Evolutionary conservation across 306 rosid genomes (phyloP).

Genomic region (Vigna angularis): DNA sequence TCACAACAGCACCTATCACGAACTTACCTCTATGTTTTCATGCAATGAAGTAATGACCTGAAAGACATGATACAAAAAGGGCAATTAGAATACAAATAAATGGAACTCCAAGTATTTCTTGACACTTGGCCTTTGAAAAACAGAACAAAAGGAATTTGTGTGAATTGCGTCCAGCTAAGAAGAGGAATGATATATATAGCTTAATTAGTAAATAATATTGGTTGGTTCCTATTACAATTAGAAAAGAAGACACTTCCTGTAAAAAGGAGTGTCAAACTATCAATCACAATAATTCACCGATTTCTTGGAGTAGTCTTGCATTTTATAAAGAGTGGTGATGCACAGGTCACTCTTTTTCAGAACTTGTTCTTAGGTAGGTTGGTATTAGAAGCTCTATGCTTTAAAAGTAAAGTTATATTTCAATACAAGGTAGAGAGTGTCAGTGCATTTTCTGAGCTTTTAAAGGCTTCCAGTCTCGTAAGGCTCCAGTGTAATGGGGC

Average conservation of each 20-base stretch:
- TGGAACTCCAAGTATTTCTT: slow-evolving; percentile 11
- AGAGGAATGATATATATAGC: slow-evolving; percentile 15
- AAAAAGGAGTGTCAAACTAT: slow-evolving; percentile 12
- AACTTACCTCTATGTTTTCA: slow-evolving; percentile 72
- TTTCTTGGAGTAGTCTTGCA: slow-evolving; percentile 6
- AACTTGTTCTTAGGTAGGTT: slow-evolving; percentile 10
- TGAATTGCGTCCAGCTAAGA: slow-evolving; percentile 13
- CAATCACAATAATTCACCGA: background rate
- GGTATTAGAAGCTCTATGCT: background rate
- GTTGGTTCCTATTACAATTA: background rate
- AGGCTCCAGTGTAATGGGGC: slow-evolving; percentile 4
- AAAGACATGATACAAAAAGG: slow-evolving; percentile 40
- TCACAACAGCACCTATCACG: slow-evolving; percentile 19
- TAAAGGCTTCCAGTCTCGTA: background rate
- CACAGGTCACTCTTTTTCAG: background rate
- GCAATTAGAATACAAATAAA: slow-evolving; percentile 34
- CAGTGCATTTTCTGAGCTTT: background rate
- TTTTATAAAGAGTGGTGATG: background rate
- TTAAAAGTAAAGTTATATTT: slow-evolving; percentile 1
- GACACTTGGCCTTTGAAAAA: background rate
- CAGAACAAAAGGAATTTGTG: slow-evolving; percentile 16
- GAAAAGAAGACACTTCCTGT: slow-evolving; percentile 3
- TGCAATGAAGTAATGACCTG: slow-evolving; percentile 87
- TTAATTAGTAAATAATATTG: slow-evolving; percentile 11
- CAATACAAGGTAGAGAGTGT: background rate